Conservation (phyloP, 169 alveolate species). For the Besnoitia besnoiti region DNA sequence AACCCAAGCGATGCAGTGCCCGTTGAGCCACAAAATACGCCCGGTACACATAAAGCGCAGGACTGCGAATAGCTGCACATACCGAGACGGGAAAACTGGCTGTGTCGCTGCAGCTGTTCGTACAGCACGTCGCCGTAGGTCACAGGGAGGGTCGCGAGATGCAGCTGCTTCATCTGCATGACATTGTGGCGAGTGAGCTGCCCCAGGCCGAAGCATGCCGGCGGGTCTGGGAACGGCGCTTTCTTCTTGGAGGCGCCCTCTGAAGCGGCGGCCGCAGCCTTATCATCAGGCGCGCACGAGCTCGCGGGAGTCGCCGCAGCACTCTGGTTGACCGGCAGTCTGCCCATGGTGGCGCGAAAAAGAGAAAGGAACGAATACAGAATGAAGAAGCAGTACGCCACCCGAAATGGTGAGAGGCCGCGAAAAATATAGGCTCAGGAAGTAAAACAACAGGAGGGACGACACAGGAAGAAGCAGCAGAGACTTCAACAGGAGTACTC, state of each 20-base stretch:
- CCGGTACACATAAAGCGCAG: no score
- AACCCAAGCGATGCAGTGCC: no score
- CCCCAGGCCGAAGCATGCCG: constrained; percentile 54
- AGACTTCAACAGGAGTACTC: no score
- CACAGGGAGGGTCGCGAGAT: constrained; percentile 51
- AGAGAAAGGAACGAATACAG: neutral
- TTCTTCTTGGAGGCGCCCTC: neutral
- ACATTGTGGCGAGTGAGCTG: constrained; percentile 57
- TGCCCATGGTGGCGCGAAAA: neutral
- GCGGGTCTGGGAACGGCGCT: constrained; percentile 14
- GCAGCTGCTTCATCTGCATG: constrained; percentile 1
- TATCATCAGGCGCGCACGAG: neutral
- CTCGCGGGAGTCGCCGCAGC: neutral
- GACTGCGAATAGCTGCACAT: no score
- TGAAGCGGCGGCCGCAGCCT: neutral
- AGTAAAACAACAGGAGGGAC: neutral
- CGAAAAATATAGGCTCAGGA: neutral
- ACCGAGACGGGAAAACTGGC: constrained; percentile 56
- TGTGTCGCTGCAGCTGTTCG: constrained; percentile 15
- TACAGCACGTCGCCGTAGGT: constrained; percentile 28
- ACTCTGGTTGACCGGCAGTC: neutral
- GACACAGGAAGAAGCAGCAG: neutral
- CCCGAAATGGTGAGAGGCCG: neutral
- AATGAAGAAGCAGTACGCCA: neutral
- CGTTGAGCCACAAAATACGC: no score